Base-by-base conservation (phyloP, 2,329 filamentous ascomycete genomes). In the Penicillium sp. region DNA sequence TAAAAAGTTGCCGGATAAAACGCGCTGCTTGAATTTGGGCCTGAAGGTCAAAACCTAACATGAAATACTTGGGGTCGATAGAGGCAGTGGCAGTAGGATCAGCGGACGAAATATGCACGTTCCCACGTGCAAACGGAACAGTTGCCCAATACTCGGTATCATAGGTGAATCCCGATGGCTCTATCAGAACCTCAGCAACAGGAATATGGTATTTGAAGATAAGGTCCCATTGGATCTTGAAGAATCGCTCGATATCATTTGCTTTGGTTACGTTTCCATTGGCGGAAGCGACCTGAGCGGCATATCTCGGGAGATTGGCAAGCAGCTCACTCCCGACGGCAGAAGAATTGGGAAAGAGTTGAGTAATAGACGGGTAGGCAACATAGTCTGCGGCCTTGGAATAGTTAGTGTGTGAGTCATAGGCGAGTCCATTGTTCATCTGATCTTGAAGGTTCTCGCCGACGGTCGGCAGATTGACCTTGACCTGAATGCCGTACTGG, bases 391-490 rank as follows among this genome's bases (percentile, higher is more conserved):
- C 29, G 7, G 59, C 33, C 42, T 59, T 45, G 49, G 47, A 36
- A 54, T 64, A 36, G 46, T 56, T 51, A 45, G 33, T 21, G 40
- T 60, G 50, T 6, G 55, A 46, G 33, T 59, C 23, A 24, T 56
- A 48, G 47, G 50, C 14, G 19, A 57, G 34, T 19, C 51, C 36
- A 54, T 61, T 68, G 54, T 69, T 68, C 24, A 67, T 67, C 36
- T 79, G 77, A 50, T 81, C 78, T 55, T 81, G 79, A 46, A 80
- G 69, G 57, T 81, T 81, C 39, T 77, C 75, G 16, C 80, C 80
- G 8, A 82, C 77, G 14, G 72, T 75, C 8, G 74, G 62, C 2
- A 71, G 58, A 33, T 67, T 51, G 46, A 72, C 46, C 24, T 64
- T 62, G 9, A 66, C 54, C 5, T 63, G 37, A 42, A 72, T 70